phyloP scores from a whole-genome alignment of 2,329 filamentous ascomycete species.

The Calycina herbarum region DNA sequence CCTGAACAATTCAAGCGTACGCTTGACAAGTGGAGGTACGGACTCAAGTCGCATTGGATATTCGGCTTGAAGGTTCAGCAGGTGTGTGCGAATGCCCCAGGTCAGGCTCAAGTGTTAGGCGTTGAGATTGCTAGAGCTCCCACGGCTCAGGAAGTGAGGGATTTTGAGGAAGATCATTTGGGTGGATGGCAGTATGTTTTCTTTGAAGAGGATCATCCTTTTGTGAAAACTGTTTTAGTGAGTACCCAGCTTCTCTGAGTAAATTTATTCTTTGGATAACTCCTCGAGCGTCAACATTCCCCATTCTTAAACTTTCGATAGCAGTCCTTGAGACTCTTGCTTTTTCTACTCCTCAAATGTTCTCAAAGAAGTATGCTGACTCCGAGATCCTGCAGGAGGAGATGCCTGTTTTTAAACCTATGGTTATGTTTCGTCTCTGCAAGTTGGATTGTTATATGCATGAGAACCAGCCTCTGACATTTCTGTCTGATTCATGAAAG shows the following conservation, averaged over 20 bases:
- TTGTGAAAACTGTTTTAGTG: background rate
- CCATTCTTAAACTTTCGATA: no score
- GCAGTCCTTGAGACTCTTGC: no score
- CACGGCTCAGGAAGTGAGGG: background rate
- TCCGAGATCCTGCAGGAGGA: background rate
- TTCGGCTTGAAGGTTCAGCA: background rate
- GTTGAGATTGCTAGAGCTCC: background rate
- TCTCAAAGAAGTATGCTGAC: no score
- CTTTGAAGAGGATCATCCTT: background rate
- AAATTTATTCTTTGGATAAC: no score
- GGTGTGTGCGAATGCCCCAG: background rate
- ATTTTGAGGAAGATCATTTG: background rate
- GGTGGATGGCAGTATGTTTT: background rate
- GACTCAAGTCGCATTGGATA: background rate
- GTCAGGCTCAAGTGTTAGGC: background rate
- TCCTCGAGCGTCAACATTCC: no score
- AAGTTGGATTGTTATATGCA: background rate
- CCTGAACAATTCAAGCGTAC: no score
- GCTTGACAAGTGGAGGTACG: background rate
- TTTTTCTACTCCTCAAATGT: no score
- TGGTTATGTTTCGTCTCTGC: background rate
- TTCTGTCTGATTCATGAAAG: background rate
- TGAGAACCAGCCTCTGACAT: background rate
- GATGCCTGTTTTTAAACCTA: background rate
- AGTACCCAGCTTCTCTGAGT: no score